Conservation (phyloP, 1,284 basidiomycete genomes). For the Cryptococcus sp. region DNA sequence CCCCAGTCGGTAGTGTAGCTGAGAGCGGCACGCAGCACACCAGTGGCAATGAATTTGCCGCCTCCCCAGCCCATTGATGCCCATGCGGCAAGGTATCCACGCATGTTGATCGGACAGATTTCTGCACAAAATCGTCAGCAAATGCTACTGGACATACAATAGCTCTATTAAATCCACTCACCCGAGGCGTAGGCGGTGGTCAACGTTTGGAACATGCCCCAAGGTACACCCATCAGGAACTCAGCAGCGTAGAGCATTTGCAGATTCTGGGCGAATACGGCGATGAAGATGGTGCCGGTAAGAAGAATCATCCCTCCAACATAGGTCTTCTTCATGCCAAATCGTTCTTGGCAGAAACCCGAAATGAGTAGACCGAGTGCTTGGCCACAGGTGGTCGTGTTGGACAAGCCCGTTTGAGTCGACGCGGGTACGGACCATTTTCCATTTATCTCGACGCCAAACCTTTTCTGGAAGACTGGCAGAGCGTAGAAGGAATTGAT, state of each 20-base stretch:
- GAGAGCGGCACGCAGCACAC: conserved; percentile 39
- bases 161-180: too few relatives aligned
- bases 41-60: conserved; percentile 36
- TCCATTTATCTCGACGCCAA: conserved; percentile 3
- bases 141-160: too few relatives aligned
- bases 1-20: conserved; percentile 24
- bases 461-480: not conserved
- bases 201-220: conserved; percentile 20
- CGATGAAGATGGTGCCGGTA: conserved; percentile 44
- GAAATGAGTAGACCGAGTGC: conserved; percentile 32
- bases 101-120: conserved; percentile 50
- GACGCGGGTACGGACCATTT: not conserved
- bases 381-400: not conserved
- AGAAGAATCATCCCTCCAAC: conserved; percentile 42
- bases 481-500: conserved; percentile 5
- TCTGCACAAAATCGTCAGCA: conserved; percentile 46
- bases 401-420: conserved; percentile 1
- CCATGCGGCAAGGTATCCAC: conserved; percentile 47
- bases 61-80: conserved; percentile 28
- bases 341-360: conserved; percentile 40
- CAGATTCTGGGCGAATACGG: conserved; percentile 51
- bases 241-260: conserved; percentile 44
- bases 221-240: conserved; percentile 20
- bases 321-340: conserved; percentile 46
- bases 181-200: too few relatives aligned